Evolutionary conservation across 2,329 filamentous ascomycete genomes (phyloP), one percentile per base, ranked within the genome.

Genomic region (Xylariomycetidae sp.): DNA sequence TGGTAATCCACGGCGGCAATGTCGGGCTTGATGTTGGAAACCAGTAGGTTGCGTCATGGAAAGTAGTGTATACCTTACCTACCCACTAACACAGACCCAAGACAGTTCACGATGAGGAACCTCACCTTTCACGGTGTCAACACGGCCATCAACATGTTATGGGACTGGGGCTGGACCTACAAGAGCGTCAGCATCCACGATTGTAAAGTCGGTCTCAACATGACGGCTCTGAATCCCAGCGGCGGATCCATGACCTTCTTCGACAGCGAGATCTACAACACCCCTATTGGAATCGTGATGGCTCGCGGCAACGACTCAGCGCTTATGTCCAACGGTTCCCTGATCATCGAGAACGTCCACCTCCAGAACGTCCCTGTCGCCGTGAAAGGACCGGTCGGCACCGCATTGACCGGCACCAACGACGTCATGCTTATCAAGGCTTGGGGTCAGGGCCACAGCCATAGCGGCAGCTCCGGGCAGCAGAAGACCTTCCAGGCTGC

Each of bases 101-200:
- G 57, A 25, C 82, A 86, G 52, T 86, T 83, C 53, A 84, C 79
- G 10, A 76, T 78, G 31, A 70, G 79, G 17, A 84, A 85, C 50
- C 51, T 84, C 44, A 77, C 70, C 30, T 82, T 86, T 59, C 74
- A 72, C 47, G 66, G 71, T 39, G 74, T 76, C 44, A 64, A 77
- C 47, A 82, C 77, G 9, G 83, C 78, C 29, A 76, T 86, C 37
- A 73, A 71, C 54, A 78, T 85, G 64, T 72, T 81, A 41, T 87
- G 82, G 82, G 75, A 82, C 54, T 87, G 82, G 83, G 73, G 76
- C 2, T 87, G 80, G 78, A 80, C 76, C 5, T 83, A 84, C 64
- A 82, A 83, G 58, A 76, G 72, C 15, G 53, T 84, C 14, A 64
- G 59, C 17, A 74, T 85, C 56, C 70, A 75, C 49, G 68, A 81